Conservation (phyloP, 306 rosid species). For the Quercus agrifolia region DNA sequence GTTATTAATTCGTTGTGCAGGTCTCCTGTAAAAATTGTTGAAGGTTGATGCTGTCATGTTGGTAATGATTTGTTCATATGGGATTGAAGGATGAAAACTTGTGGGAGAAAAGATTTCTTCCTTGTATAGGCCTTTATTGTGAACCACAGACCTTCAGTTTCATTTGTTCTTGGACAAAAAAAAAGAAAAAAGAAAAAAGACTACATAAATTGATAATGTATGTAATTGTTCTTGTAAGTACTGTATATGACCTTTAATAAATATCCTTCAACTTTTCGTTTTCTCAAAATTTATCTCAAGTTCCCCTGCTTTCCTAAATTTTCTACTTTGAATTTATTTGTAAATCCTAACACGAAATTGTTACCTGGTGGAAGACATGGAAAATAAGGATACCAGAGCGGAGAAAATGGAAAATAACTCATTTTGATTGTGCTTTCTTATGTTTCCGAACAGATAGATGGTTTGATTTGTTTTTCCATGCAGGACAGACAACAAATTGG, state of each 20-base stretch:
- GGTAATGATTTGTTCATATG: neutral
- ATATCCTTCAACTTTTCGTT: neutral
- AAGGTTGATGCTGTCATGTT: conserved; percentile 48
- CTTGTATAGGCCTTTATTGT: conserved; percentile 6
- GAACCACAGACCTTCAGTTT: neutral
- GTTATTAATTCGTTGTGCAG: conserved; percentile 43
- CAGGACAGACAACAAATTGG: neutral
- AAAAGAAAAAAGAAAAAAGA: no score
- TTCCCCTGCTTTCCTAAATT: neutral
- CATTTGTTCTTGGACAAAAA: conserved; percentile 8
- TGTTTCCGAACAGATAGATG: neutral
- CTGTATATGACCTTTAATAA: neutral
- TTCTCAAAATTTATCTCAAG: neutral
- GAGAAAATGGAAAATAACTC: neutral
- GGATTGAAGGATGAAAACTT: neutral
- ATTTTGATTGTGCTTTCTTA: neutral
- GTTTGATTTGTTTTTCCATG: neutral
- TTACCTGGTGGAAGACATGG: neutral
- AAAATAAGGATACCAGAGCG: neutral
- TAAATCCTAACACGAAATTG: neutral
- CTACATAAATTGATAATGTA: neutral
- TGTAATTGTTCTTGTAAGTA: neutral
- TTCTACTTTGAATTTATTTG: neutral
- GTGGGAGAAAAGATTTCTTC: conserved; percentile 7
- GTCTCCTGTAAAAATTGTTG: conserved; percentile 77